Base-by-base conservation (phyloP, 2,329 filamentous ascomycete genomes). In the Aspergillus texensis region DNA sequence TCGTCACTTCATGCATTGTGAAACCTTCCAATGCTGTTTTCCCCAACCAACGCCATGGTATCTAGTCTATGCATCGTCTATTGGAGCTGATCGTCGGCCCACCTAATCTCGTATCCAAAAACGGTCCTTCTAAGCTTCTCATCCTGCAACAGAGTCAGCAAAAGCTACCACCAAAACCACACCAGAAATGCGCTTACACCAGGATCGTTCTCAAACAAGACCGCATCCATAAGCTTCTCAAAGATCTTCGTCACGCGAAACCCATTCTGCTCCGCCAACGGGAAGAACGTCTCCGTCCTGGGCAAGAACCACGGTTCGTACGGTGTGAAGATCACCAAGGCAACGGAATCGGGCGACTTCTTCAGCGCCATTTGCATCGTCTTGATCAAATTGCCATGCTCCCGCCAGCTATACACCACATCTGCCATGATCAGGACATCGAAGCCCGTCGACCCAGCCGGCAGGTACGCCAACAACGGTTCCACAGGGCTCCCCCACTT, bases 271-370 rank as follows among this genome's bases (percentile, higher is more conserved):
- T 86, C 83, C 5, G 90, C 91, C 62, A 93, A 73, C 56, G 93
- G 91, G 74, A 97, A 97, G 81, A 97, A 97, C 4, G 85, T 86
- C 75, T 96, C 83, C 72, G 97, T 95, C 77, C 93, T 91, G 66
- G 93, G 86, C 71, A 91, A 84, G 73, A 97, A 82, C 94, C 94
- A 97, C 1, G 94, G 94, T 66, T 95, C 85, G 79, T 98, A 97
- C 24, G 92, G 94, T 0, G 94, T 96, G 81, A 97, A 98, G 77
- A 97, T 96, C 9, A 97, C 93, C 71, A 94, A 86, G 2, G 93
- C 93, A 60, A 84, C 84, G 56, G 89, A 87, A 2, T 81, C 81
- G 4, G 76, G 71, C 4, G 80, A 77, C 65, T 80, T 83, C 69
- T 84, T 86, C 71, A 97, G 78, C 19, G 90, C 91, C 72, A 85